Conservation (phyloP, 2,329 filamentous ascomycete species). For the Hymenoscyphus fraxineus region DNA sequence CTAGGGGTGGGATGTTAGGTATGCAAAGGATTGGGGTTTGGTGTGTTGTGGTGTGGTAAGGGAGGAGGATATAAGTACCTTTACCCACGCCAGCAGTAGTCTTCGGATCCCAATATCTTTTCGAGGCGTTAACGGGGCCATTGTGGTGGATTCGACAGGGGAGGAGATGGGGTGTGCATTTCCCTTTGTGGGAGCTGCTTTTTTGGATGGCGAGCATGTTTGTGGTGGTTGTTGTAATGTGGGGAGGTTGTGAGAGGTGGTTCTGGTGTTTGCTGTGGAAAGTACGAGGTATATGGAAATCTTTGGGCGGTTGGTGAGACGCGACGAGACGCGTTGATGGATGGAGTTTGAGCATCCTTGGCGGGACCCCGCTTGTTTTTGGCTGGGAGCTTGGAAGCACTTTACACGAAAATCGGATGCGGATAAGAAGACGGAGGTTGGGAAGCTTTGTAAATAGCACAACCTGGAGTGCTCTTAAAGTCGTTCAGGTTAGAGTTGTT, state of each 20-base stretch:
- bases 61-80: conserved; percentile 33
- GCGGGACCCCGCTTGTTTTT: no score
- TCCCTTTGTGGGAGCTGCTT: conserved; percentile 26
- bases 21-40: no score
- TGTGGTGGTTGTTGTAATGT: background rate
- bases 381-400: no score
- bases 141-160: conserved; percentile 78
- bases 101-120: conserved; percentile 68
- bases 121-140: conserved; percentile 61
- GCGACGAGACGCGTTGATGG: no score
- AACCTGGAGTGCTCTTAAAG: no score
- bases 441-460: no score
- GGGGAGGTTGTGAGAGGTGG: background rate
- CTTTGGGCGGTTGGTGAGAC: no score
- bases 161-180: conserved; percentile 59
- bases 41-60: no score
- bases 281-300: background rate
- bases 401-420: no score
- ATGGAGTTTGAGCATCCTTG: no score
- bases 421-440: no score
- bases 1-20: conserved; percentile 34
- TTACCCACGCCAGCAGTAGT: conserved; percentile 32
- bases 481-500: no score
- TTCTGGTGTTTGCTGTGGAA: background rate
- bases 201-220: conserved; percentile 32